Base-by-base conservation (phyloP, 2,329 filamentous ascomycete genomes). In the Monilinia polystroma region DNA sequence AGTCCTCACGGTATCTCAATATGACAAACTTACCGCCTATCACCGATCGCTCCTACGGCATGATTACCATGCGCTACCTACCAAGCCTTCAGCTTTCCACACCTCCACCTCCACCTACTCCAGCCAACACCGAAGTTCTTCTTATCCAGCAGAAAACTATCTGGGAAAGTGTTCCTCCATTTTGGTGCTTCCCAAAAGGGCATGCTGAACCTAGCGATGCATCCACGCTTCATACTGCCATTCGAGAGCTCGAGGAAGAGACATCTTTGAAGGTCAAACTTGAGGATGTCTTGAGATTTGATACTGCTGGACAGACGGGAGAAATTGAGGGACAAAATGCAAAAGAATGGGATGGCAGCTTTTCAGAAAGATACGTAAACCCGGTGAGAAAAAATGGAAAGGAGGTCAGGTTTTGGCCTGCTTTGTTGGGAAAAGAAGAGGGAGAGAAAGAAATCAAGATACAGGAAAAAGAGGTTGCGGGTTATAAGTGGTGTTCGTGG, bases 141-240 rank as follows among this genome's bases (percentile, higher is more conserved):
- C 68, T 72, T 63, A 71, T 72, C 57, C 54, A 58, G 3, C 69
- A 71, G 60, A 69, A 64, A 41, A 69, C 70, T 11, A 35, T 60
- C 20, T 38, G 23, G 38, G 52, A 54, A 18, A 18, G 32, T 6
- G 14, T 20, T n/a, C 45, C 63, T 26, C 41, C 64, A 18, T 70
- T 64, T 63, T 72, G 71, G 70, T 58, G 54, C 26, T 68, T 72
- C 41, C 70, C 71, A 18, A 72, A 72, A 62, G 70, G 69, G 1
- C 69, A 72, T 12, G 52, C 70, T 6, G 70, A 72, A 58, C 7
- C 47, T 3, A 8, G 2, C n/a, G 71, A 72, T 51, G 20, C 12
- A 2, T 66, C 62, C 1, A 14, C 58, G 0, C 5, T 67, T 12
- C 45, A 54, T 29, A 70, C 70, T 2, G 71, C 69, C 5, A 67